Evolutionary conservation across 2,329 filamentous ascomycete genomes (phyloP), one percentile per base, ranked within the genome.

Genomic region (Hysterium pulicare): DNA sequence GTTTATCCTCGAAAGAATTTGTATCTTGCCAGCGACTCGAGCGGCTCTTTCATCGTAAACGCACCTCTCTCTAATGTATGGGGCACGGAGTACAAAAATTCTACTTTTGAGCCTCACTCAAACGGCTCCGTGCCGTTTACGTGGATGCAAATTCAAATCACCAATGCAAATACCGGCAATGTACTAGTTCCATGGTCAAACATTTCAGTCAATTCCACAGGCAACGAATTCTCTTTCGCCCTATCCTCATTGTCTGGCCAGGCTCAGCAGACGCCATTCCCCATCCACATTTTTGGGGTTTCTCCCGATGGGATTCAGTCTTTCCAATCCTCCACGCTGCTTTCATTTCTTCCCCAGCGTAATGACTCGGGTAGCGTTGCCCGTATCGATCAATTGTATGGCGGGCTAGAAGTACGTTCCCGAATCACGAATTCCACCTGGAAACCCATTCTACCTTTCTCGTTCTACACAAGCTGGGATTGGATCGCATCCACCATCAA

Each of bases 1-100:
- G 45, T 76, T n/a, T 64, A 67, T 34, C 70, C 75, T 11, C 69
- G 71, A 5, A 70, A 75, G 56, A 72, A 57, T 37, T 67, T 76
- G 5, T 78, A 77, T 55, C 62, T 69, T 15, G 66, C 57, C 26
- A 72, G 74, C 42, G 44, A 48, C 3, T 44, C 41, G 1, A 71
- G 57, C 4, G 53, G 33, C 15, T 41, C 75, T 70, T 58, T 81
- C 73, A 49, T 81, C 72, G 51, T 80, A 70, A 19, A 79, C 68
- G 37, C 72, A 66, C 23, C 75, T 70, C 26, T 80, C 66, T 42
- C 71, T 66, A 41, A 78, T 47, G 54, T 71, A 73, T 13, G 71
- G 58, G 36, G 71, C 64, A 1, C 76, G 7, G 13, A 34, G 35
- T 36, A 58, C 53, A 41, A 42, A 33, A 42, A 61, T 42, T 4